phyloP scores from a whole-genome alignment of 768 basidiomycete genomes.

The Pleurotus tuber-regium region DNA sequence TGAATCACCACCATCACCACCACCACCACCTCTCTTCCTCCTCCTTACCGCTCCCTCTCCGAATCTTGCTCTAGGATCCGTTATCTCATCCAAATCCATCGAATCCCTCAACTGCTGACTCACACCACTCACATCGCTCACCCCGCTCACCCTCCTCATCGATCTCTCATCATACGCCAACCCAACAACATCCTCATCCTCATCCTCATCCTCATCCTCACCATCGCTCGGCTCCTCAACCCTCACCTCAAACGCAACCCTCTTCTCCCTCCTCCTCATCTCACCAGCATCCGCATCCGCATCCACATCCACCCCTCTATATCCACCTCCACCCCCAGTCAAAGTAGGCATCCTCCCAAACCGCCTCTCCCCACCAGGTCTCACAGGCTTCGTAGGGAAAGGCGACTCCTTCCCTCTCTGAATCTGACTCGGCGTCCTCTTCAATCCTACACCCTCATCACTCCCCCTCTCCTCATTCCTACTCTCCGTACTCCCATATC shows the following conservation, averaged over 20 bases:
- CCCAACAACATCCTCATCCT: conserved; percentile 29
- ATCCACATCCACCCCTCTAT: background rate
- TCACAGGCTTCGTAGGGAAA: conserved; percentile 47
- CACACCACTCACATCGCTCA: background rate
- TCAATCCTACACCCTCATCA: background rate
- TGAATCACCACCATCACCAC: conserved; percentile 26
- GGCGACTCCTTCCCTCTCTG: conserved; percentile 49
- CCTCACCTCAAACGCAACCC: conserved; percentile 12
- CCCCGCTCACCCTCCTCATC: background rate
- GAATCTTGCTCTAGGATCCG: background rate
- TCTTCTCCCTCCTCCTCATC: conserved; percentile 7
- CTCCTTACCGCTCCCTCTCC: background rate
- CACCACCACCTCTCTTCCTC: background rate
- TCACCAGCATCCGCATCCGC: background rate
- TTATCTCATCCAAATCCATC: background rate
- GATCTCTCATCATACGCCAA: conserved; percentile 21
- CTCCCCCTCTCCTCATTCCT: background rate
- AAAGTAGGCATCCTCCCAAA: conserved; percentile 9
- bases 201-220: conserved; percentile 22
- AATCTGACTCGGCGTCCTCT: conserved; percentile 16
- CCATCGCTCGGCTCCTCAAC: conserved; percentile 19
- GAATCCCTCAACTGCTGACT: conserved; percentile 3
- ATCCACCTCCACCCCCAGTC: no score
- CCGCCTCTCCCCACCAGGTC: conserved; percentile 20
- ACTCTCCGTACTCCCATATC: background rate